Conservation (phyloP, 2,329 filamentous ascomycete genomes). For the Phyllosticta paracitricarpa region DNA sequence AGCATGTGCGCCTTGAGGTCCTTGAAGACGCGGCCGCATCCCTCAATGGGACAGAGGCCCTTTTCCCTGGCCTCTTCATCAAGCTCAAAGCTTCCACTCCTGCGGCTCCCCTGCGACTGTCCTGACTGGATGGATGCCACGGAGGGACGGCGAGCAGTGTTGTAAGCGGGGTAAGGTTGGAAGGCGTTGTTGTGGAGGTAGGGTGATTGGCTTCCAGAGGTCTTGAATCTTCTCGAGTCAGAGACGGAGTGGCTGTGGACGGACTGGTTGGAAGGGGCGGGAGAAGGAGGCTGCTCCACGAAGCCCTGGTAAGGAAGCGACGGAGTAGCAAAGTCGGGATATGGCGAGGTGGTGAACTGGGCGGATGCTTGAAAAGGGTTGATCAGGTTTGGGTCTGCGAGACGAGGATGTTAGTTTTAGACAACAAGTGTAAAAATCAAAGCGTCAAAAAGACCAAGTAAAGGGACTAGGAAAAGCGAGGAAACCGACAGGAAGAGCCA, state of each 20-base stretch:
- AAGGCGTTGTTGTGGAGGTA: conserved; percentile 49
- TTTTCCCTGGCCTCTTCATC: conserved; percentile 50
- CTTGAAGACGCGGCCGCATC: conserved; percentile 80
- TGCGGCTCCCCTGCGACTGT: conserved; percentile 48
- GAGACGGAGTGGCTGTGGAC: conserved; percentile 30
- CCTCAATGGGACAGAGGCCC: conserved; percentile 67
- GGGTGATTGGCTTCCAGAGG: conserved; percentile 52
- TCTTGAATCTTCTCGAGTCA: conserved; percentile 35
- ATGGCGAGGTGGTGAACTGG: conserved; percentile 32
- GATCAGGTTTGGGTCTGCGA: conserved; percentile 48
- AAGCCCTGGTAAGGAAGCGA: conserved; percentile 31
- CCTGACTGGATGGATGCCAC: conserved; percentile 61
- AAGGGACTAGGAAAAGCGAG: conserved; percentile 15
- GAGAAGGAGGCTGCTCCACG: conserved; percentile 47
- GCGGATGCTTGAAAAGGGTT: conserved; percentile 38
- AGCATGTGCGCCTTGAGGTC: conserved; percentile 91
- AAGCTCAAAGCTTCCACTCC: conserved; percentile 30
- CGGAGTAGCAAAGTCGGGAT: conserved; percentile 30
- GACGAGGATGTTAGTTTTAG: neutral
- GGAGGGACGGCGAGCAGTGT: conserved; percentile 52
- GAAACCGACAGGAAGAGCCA: conserved; percentile 34
- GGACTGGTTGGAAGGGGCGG: conserved; percentile 50
- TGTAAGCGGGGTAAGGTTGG: conserved; percentile 41
- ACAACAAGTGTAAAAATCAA: conserved; percentile 10
- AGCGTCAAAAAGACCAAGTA: neutral